phyloP scores from a whole-genome alignment of 1,139 yeast genomes.

The Debaryomyces sp. region DNA sequence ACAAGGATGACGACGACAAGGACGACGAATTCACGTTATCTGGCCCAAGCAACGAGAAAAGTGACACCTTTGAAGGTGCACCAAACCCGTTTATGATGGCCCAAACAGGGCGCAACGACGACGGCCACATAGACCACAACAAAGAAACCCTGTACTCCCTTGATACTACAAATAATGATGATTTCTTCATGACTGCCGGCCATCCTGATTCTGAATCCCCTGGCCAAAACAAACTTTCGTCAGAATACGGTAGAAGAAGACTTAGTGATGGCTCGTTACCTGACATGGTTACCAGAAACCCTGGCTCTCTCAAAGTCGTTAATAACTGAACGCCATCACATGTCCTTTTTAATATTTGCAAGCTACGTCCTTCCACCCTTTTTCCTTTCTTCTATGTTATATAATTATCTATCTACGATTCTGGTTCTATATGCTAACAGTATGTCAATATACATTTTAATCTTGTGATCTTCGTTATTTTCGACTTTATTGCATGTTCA shows the following conservation, averaged over 20 bases:
- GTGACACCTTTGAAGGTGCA: constrained; percentile 11
- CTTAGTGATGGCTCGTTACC: constrained; percentile 75
- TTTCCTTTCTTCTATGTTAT: constrained; percentile 4
- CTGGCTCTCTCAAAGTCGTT: constrained; percentile 50
- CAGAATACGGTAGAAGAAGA: constrained; percentile 50
- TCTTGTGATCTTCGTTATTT: neutral
- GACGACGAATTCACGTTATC: constrained; percentile 41
- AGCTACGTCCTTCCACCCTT: neutral
- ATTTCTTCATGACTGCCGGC: constrained; percentile 23
- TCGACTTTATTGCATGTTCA: neutral
- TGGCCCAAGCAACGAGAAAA: constrained; percentile 30
- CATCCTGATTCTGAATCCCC: constrained; percentile 16
- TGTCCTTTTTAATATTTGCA: neutral
- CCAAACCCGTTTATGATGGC: constrained; percentile 13
- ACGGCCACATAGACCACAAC: constrained; percentile 8
- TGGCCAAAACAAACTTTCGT: constrained; percentile 14
- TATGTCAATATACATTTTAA: constrained; percentile 1
- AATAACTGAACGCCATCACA: constrained; percentile 28
- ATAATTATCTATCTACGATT: neutral
- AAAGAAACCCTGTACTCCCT: constrained; percentile 17
- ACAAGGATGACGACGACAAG: constrained; percentile 38
- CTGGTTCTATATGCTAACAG: neutral
- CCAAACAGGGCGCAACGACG: constrained; percentile 6
- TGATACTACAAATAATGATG: constrained; percentile 32
- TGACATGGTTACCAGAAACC: constrained; percentile 54